Base-by-base conservation (phyloP, 805 yeast species). In the Wickerhamia fluorescens region DNA sequence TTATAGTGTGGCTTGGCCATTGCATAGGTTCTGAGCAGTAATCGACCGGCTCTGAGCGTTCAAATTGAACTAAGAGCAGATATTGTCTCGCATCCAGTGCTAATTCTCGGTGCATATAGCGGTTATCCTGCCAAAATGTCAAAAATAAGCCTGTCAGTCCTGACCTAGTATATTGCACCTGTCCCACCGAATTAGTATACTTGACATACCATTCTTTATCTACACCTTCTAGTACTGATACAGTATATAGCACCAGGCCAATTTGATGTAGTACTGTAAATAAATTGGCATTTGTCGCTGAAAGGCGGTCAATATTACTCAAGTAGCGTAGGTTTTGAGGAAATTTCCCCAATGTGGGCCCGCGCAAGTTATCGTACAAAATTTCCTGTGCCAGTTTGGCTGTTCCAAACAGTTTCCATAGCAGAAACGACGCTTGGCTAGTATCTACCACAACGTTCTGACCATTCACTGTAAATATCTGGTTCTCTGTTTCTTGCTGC, bases 261-360 rank as follows among this genome's bases (percentile, higher is more conserved):
- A 58, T 27, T 20, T 43, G 41, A 31, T 61, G 63, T 21, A 57
- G 25, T 34, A 53, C 52, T 5, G 40, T 30, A 24, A 58, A 55
- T 30, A 59, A 40, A 32, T 61, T 60, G 7, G 46, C 45, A 16
- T 48, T 49, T 1, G 53, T 44, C 7, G 51, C 42, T 12, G 62
- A 56, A 10, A 57, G 38, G 16, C 49, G 41, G 35, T 63, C 70
- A 7, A 63, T 44, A 11, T 45, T 50, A 7, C 62, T 58, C 28
- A 63, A 45, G 32, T 54, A 58, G 25, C 49, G 51, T 34, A 63
- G 44, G 36, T 63, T 63, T 3, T 23, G 32, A 2, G 68, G 62
- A 29, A 63, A 63, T 3, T 45, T 34, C 23, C 49, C 45, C 29
- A 63, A 41, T 15, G 26, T 40, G 1, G 31, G 27, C 3, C 35